Evolutionary conservation across 345 rosid genomes (phyloP).

Genomic region (Tarenaya hassleriana): DNA sequence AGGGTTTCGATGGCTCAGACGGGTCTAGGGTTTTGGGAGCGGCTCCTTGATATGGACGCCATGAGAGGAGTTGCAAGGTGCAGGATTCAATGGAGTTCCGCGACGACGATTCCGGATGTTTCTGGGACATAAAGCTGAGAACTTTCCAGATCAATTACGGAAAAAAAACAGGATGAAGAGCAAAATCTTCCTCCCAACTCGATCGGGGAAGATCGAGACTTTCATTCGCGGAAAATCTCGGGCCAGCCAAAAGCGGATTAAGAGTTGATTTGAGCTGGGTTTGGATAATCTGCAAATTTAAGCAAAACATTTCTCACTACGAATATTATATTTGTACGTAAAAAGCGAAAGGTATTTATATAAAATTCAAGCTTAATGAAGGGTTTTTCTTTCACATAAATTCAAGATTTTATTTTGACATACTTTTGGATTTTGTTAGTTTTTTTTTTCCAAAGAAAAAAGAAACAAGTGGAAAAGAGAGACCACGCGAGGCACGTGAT

Average conservation of each 20-base stretch:
- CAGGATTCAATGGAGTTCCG: conserved; percentile 67
- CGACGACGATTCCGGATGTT: conserved; percentile 44
- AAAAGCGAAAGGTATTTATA: too few species aligned
- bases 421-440: too few species aligned
- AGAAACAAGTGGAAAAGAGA: not conserved
- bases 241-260: too few species aligned
- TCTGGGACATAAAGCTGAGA: conserved; percentile 44
- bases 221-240: too few species aligned
- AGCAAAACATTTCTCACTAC: too few species aligned
- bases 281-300: too few species aligned
- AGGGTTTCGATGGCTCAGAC: conserved; percentile 38
- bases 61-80: conserved; percentile 73
- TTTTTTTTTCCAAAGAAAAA: too few species aligned
- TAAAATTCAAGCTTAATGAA: too few species aligned
- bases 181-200: not conserved
- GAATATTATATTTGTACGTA: too few species aligned
- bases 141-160: conserved; percentile 12
- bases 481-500: conserved; percentile 21
- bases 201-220: not conserved
- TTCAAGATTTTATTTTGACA: too few species aligned
- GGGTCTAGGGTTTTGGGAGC: conserved; percentile 37
- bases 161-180: not conserved
- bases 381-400: too few species aligned
- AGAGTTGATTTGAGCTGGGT: too few species aligned
- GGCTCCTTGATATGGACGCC: conserved; percentile 67